Conservation (phyloP, 306 rosid genomes). For the Cicer judaicum region DNA sequence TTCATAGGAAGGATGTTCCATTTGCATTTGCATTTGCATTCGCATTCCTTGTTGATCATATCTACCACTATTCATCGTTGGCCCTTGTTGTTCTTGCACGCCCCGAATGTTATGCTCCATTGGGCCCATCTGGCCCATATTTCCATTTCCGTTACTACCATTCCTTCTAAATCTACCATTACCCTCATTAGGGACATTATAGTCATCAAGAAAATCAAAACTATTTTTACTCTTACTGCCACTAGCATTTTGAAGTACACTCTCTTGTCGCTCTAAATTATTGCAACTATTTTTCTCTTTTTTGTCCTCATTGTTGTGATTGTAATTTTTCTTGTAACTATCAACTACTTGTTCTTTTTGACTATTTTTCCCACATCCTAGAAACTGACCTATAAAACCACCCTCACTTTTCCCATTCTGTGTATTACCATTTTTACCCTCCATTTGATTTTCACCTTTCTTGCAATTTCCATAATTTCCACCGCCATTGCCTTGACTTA, state of each 20-base stretch:
- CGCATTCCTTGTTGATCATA: constrained; percentile 67
- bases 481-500: no score
- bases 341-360: constrained; percentile 24
- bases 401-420: constrained; percentile 32
- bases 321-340: neutral
- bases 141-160: constrained; percentile 1
- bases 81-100: constrained; percentile 36
- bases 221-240: no score
- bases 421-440: constrained; percentile 38
- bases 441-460: constrained; percentile 49
- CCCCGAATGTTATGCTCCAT: constrained; percentile 52
- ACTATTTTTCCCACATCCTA: constrained; percentile 56
- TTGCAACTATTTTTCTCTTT: constrained; percentile 51
- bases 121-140: constrained; percentile 49
- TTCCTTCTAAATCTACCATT: no score
- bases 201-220: no score
- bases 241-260: no score
- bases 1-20: constrained; percentile 51
- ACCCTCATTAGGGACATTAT: no score
- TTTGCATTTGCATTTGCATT: constrained; percentile 52
- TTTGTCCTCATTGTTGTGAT: neutral
- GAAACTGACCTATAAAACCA: constrained; percentile 46
- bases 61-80: constrained; percentile 44
- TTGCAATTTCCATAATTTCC: constrained; percentile 41
- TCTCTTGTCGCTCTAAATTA: neutral